Base-by-base conservation (phyloP, 139 green algal species). In the Edaphochlamys debaryana region DNA sequence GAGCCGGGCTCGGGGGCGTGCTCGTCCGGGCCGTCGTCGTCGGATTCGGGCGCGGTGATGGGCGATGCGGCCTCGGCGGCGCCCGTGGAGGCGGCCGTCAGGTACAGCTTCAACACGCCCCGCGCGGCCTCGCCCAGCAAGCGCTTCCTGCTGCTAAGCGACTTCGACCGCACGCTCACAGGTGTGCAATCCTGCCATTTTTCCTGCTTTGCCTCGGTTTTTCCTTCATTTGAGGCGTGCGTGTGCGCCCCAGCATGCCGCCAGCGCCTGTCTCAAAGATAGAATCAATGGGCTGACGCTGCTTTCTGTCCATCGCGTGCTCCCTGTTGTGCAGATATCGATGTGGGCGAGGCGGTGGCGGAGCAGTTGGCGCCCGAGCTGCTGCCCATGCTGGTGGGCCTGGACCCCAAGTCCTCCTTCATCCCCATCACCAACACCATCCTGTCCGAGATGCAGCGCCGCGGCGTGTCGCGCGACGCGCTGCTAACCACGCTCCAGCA, bases 311-410 rank as follows among this genome's bases (percentile, higher is more conserved):
- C n/a, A n/a, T n/a, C n/a, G n/a, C n/a, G n/a, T n/a, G n/a, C n/a
- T n/a, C n/a, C n/a, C n/a, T n/a, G n/a, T n/a, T n/a, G n/a, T n/a
- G n/a, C n/a, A n/a, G n/a, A n/a, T n/a, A n/a, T n/a, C 40, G 92
- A 96, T 80, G 85, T 88, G 82, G 86, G 88, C 36, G 94, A 96
- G 89, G 80, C 90, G 3, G 54, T 97, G 40, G 83, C 92, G 27
- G 92, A 92, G 32, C 83, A 92, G 81, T 90, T 98, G 45, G 94
- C 95, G 3, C 95, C 95, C 0, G 95, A 98, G 89, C 89, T 97
- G 70, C 87, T 94, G 64, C 94, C 94, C 29, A 93, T 95, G 87
- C 89, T 97, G 42, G 41, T 86, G 0, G 70, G 81, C 13, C 68
- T 96, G 4, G 76, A 73, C 32, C 67, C 81, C 17, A 17, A 22